A percentile compares a stretch with the other conserved stretches of the same genome.
phyloP scores from a whole-genome alignment of 495 filamentous ascomycete species.

The Aspergillus campestris region DNA sequence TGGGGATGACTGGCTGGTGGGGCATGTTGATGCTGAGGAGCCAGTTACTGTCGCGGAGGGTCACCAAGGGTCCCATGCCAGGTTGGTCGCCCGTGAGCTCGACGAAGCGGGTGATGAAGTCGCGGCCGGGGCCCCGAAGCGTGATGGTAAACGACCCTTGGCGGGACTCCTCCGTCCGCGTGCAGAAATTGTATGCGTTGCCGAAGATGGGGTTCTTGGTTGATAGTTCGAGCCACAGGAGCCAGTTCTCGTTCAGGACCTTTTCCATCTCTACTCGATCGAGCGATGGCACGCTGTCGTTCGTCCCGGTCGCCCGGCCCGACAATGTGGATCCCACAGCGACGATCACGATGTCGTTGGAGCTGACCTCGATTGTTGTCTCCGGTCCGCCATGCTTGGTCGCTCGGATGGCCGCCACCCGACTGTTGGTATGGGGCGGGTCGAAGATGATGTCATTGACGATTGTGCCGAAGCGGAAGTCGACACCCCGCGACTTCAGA shows the following conservation, averaged over 20 bases:
- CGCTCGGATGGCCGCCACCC: conserved; percentile 3
- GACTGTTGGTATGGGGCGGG: conserved; percentile 2
- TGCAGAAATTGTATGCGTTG: conserved; percentile 34
- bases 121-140: too few species aligned
- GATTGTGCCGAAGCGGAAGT: conserved; percentile 31
- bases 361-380: conserved; percentile 8
- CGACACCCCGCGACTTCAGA: conserved; percentile 30
- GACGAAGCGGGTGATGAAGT: conserved; percentile 5
- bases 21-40: conserved; percentile 27
- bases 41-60: conserved; percentile 30
- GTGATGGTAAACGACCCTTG: conserved; percentile 22
- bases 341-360: conserved; percentile 24
- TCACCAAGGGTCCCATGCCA: conserved; percentile 22
- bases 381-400: conserved; percentile 4
- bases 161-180: conserved; percentile 22
- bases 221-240: conserved; percentile 21
- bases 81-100: conserved; percentile 20
- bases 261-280: conserved; percentile 16
- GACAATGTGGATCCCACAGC: conserved; percentile 22
- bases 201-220: conserved; percentile 24
- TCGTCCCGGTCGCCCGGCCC: conserved; percentile 17
- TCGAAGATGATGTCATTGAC: conserved; percentile 21
- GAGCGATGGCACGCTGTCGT: conserved; percentile 12
- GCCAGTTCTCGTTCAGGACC: conserved; percentile 27
- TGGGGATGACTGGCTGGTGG: conserved; percentile 30